Base-by-base conservation (phyloP, 305 asterid genomes). In the Fraxinus sp. region DNA sequence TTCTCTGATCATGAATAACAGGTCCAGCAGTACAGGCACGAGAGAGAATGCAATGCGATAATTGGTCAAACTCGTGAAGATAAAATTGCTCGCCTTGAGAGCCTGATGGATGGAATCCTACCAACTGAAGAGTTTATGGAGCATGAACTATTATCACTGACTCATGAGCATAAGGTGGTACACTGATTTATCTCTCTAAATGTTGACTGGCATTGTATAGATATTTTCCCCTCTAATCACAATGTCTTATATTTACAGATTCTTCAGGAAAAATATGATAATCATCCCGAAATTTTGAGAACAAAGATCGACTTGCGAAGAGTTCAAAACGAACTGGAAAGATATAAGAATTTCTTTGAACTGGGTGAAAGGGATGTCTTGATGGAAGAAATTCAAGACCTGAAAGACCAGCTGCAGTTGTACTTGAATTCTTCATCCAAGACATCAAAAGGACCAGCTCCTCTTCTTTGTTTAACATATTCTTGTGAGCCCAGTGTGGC, bases 11-110 rank as follows among this genome's bases (percentile, higher is more conserved):
- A 37, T 80, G 41, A 41, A 80, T 81, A 79, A 41, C 94, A 95
- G 99, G 87, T 97, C 87, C 97, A 93, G 89, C 99, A 95, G 81
- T 97, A 95, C 90, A 97, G 95, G 85, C 98, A 92, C 75, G 99
- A 97, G 94, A 89, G 98, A 88, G 98, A 93, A 89, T 93, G 99
- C 87, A 95, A 95, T 78, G 89, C 97, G 75, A 88, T 95, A 82
- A 91, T 97, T 82, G 85, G 93, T 84, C 98, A 91, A 91, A 92
- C 97, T 39, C 94, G 97, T 79, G 98, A 97, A 87, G 99, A 97
- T 87, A 97, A 95, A 89, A 95, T 95, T 87, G 91, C 86, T 87
- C 97, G 97, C 78, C 97, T 95, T 75, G 98, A 93, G 92, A 95
- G 91, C 94, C 90, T 97, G 84, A 93, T 97, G 95, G 99, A 97